A percentile compares a stretch with the other conserved stretches of the same genome.
Evolutionary conservation across 2,329 filamentous ascomycete species (phyloP).

Genomic region (Macrophomina pseudophaseolina): DNA sequence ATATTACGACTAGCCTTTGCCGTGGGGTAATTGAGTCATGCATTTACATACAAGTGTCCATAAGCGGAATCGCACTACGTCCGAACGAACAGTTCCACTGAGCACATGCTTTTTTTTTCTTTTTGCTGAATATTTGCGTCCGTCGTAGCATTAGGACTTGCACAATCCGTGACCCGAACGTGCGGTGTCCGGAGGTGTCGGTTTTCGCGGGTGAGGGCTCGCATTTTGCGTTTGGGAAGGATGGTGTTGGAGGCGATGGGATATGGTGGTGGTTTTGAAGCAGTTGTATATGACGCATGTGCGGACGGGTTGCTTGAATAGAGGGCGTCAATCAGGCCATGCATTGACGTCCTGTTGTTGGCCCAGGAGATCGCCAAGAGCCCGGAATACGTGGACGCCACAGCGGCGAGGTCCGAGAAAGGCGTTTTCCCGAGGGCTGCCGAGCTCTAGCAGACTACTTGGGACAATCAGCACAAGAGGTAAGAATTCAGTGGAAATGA

Average conservation of each 20-base stretch:
- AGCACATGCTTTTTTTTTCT: too few relatives aligned
- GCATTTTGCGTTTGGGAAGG: conserved; percentile 25
- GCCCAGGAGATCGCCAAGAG: conserved; percentile 33
- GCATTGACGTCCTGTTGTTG: conserved; percentile 58
- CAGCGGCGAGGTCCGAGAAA: conserved; percentile 33
- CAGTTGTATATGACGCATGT: conserved; percentile 44
- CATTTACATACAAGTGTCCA: too few relatives aligned
- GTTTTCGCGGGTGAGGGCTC: conserved; percentile 49
- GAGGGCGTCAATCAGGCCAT: conserved; percentile 63
- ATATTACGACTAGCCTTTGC: not conserved
- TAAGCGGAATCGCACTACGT: too few relatives aligned
- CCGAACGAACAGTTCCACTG: too few relatives aligned
- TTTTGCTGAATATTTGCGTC: conserved; percentile 49
- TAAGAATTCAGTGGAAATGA: conserved; percentile 28
- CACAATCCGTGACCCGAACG: conserved; percentile 40
- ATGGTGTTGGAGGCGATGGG: conserved; percentile 56
- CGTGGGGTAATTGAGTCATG: not conserved
- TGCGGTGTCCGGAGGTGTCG: conserved; percentile 50
- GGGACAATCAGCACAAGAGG: conserved; percentile 13
- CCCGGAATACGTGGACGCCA: conserved; percentile 33
- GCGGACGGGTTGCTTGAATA: conserved; percentile 53
- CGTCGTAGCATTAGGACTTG: conserved; percentile 35
- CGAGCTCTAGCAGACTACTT: conserved; percentile 41
- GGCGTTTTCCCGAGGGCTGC: conserved; percentile 33
- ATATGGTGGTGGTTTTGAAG: conserved; percentile 48